Conservation (phyloP, 495 filamentous ascomycete species). For the Neurospora sp. region DNA sequence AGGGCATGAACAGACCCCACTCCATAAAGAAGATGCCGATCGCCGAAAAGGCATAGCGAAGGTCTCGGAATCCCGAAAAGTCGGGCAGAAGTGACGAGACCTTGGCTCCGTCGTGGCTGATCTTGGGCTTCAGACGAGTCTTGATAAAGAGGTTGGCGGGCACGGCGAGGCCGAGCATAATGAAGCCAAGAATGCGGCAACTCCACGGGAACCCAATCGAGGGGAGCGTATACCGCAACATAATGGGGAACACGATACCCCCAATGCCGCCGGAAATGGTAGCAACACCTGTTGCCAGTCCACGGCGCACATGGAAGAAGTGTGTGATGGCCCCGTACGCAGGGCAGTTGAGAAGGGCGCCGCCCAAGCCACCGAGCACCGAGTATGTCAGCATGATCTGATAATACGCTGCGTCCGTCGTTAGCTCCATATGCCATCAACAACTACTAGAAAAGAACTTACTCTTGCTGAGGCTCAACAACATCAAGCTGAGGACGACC, state of each 20-base stretch:
- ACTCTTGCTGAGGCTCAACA: constrained; percentile 40
- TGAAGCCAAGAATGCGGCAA: constrained; percentile 48
- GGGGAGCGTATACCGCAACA: constrained; percentile 39
- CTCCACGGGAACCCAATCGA: constrained; percentile 47
- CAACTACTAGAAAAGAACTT: not conserved
- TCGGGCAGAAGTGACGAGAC: constrained; percentile 35
- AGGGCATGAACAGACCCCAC: constrained; percentile 37
- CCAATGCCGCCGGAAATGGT: constrained; percentile 50
- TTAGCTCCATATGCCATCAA: constrained; percentile 3
- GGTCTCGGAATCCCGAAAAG: constrained; percentile 43
- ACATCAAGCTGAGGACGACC: constrained; percentile 44
- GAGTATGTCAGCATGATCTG: constrained; percentile 56
- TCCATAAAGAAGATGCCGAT: constrained; percentile 47
- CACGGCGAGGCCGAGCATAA: constrained; percentile 42
- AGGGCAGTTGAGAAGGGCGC: constrained; percentile 49
- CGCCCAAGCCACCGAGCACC: constrained; percentile 44
- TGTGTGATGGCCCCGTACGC: constrained; percentile 52
- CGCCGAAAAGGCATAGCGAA: constrained; percentile 44
- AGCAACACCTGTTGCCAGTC: constrained; percentile 54
- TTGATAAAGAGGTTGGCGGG: constrained; percentile 45
- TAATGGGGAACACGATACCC: constrained; percentile 50
- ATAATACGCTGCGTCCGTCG: constrained; percentile 39
- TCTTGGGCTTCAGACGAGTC: constrained; percentile 37
- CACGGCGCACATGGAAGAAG: constrained; percentile 52
- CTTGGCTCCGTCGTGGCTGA: constrained; percentile 13